Base-by-base conservation (phyloP, 164 flowering plant species). In the Tetracentron sinense region DNA sequence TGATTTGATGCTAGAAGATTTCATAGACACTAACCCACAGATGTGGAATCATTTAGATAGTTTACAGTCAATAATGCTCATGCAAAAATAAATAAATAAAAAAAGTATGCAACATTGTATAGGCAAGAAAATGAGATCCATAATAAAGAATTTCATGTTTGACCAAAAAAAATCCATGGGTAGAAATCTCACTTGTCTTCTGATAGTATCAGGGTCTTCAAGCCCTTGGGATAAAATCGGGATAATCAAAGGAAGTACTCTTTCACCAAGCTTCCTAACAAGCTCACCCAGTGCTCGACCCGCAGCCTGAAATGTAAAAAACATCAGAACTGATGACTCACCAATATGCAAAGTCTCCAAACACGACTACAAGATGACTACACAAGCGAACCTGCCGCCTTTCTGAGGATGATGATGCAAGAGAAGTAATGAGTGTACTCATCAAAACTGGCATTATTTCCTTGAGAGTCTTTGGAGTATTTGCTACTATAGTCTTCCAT, bases 401-500 rank as follows among this genome's bases (percentile, higher is more conserved):
- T 68, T 95, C 99, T 42, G 93, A 84, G 11, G 99, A 95, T 59
- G 97, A 71, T 54, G 97, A 95, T 63, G 99, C 99, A 74, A 95
- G 93, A 61, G 99, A 89, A 61, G 80, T 56, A 55, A 95, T 95
- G 48, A 95, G 76, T 7, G 97, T 92, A 68, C 74, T 83, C 99
- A 95, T 95, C 46, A 95, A 63, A 67, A 95, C 96, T 56, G 97
- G 96, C 97, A 95, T 89, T 64, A 95, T 95, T 71, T 95, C 99
- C 82, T 78, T 90, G 17, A 95, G 86, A 21, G 99, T 95, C 74
- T 89, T 95, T 42, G 99, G 99, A 65, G 99, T 95, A 66, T 95
- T 95, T 71, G 96, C 91, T 31, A 95, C 99, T 16, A 95, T 86
- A 53, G 99, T 95, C 75, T 95, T 95, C 99, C 99, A 95, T 6